Conservation (phyloP, 2,329 filamentous ascomycete species). For the Camillea tinctor region DNA sequence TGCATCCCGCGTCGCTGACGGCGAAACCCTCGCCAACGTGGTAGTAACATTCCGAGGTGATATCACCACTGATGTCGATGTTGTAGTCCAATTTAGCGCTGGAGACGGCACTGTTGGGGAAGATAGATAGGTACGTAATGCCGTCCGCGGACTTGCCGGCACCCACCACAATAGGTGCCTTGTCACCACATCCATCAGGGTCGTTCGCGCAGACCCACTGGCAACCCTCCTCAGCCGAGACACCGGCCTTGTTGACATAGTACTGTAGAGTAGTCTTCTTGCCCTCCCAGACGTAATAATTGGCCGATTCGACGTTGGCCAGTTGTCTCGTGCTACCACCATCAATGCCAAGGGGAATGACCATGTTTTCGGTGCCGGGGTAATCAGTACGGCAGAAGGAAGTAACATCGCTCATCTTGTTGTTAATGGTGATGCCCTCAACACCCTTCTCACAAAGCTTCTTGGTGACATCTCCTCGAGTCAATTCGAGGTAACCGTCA, state of each 20-base stretch:
- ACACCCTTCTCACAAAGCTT: constrained; percentile 75
- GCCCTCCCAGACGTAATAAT: constrained; percentile 77
- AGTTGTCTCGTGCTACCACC: constrained; percentile 61
- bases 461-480: constrained; percentile 58
- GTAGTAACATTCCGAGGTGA: constrained; percentile 60
- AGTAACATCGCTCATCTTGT: constrained; percentile 65
- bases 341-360: constrained; percentile 66
- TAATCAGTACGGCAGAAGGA: constrained; percentile 94
- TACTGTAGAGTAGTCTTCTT: constrained; percentile 85
- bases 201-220: constrained; percentile 61
- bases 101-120: constrained; percentile 79
- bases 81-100: constrained; percentile 70
- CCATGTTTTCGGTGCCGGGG: constrained; percentile 87
- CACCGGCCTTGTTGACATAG: constrained; percentile 87
- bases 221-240: constrained; percentile 67
- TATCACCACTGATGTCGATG: constrained; percentile 71
- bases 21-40: constrained; percentile 59
- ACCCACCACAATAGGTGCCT: constrained; percentile 81
- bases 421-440: constrained; percentile 70
- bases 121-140: constrained; percentile 77
- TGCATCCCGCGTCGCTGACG: constrained; percentile 67
- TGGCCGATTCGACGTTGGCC: constrained; percentile 70
- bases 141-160: constrained; percentile 66
- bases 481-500: constrained; percentile 72
- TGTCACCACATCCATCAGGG: constrained; percentile 70